phyloP scores from a whole-genome alignment of 176 grass and related monocot species.

The Dendrocalamus sinicus region DNA sequence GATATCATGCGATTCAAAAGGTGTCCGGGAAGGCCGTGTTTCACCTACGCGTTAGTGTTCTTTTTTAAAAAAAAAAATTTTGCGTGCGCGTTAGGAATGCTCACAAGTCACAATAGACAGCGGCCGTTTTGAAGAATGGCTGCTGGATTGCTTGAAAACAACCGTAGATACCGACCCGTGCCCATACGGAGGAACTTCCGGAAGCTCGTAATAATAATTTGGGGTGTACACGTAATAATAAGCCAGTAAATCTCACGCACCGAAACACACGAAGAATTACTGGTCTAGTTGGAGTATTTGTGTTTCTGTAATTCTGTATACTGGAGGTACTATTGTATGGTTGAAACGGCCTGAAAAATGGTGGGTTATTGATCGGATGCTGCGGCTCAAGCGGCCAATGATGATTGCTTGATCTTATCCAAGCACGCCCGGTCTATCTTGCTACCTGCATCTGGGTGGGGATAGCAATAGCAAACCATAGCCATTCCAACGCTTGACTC shows the following conservation, averaged over 20 bases:
- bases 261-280: background rate
- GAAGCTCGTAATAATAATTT: background rate
- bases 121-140: background rate
- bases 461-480: background rate
- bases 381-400: background rate
- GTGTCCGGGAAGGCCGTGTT: background rate
- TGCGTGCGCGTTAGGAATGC: background rate
- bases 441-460: background rate
- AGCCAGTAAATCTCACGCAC: too few species aligned
- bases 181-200: background rate
- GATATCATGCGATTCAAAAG: background rate
- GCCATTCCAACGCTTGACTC: background rate
- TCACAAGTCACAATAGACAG: too few species aligned
- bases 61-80: too few species aligned
- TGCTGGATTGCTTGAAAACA: background rate
- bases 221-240: background rate
- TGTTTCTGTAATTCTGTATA: background rate
- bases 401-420: constrained; percentile 5
- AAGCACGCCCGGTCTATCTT: background rate
- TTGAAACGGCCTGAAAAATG: background rate
- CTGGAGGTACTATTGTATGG: background rate
- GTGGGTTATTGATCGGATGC: background rate
- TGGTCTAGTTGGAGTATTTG: background rate
- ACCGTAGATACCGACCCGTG: background rate
- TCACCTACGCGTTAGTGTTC: background rate